Evolutionary conservation across 2,329 filamentous ascomycete genomes (phyloP).

Genomic region (Penicillium sp.): DNA sequence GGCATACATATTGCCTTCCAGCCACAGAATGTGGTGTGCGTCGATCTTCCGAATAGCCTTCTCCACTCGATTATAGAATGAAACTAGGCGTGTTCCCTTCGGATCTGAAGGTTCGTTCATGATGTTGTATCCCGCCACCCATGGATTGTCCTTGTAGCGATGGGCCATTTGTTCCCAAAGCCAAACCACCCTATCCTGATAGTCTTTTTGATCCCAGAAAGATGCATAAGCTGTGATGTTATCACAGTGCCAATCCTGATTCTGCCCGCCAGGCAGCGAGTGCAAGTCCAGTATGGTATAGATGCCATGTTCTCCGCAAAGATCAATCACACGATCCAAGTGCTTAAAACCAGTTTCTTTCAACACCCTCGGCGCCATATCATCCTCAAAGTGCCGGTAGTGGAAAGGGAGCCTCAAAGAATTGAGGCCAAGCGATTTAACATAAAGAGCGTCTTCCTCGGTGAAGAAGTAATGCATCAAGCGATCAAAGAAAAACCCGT

Average conservation of each 20-base stretch:
- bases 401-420: constrained; percentile 63
- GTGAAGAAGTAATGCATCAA: constrained; percentile 61
- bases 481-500: constrained; percentile 62
- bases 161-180: constrained; percentile 51
- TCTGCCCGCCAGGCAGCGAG: constrained; percentile 51
- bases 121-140: constrained; percentile 55
- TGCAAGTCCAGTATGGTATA: constrained; percentile 56
- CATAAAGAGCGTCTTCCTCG: constrained; percentile 60
- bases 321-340: constrained; percentile 48
- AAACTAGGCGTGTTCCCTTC: constrained; percentile 45
- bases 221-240: constrained; percentile 47
- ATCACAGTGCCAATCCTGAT: constrained; percentile 54
- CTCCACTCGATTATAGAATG: constrained; percentile 50
- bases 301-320: constrained; percentile 50
- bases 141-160: constrained; percentile 47
- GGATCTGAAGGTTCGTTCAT: constrained; percentile 55
- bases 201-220: constrained; percentile 55
- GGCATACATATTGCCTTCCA: constrained; percentile 48
- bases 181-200: constrained; percentile 52
- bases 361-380: constrained; percentile 48
- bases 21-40: constrained; percentile 48
- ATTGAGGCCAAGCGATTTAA: constrained; percentile 57
- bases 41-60: constrained; percentile 50
- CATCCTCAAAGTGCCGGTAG: constrained; percentile 55
- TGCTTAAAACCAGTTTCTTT: constrained; percentile 51